phyloP scores from a whole-genome alignment of 2,329 filamentous ascomycete species.

The Fusarium brevicatenulatum region DNA sequence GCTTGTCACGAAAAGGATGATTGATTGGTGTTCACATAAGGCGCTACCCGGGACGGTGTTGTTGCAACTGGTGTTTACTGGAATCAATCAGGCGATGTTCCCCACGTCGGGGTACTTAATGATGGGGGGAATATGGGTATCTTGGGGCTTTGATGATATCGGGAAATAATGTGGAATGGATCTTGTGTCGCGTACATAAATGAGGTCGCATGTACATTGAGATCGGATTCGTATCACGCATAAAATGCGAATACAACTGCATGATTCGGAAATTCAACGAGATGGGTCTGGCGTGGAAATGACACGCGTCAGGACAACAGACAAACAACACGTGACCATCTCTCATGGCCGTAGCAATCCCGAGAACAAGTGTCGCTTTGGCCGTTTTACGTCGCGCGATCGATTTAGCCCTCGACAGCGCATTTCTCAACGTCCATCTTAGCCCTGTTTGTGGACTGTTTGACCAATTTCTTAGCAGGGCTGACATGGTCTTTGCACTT shows the following conservation, averaged over 20 bases:
- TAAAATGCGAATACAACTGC: background rate
- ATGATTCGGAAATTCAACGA: background rate
- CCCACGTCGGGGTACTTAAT: background rate
- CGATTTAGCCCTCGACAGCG: background rate
- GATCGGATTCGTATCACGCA: background rate
- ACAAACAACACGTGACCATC: background rate
- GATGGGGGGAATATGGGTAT: background rate
- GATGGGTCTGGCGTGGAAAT: background rate
- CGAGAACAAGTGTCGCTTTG: background rate
- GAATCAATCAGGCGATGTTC: background rate
- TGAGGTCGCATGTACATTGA: background rate
- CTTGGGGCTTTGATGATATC: background rate
- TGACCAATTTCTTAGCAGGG: background rate
- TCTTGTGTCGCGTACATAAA: background rate
- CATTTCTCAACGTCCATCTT: background rate
- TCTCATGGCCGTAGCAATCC: background rate
- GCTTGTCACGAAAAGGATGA: slow-evolving; percentile 29
- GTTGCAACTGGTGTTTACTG: background rate
- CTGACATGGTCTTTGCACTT: slow-evolving; percentile 8
- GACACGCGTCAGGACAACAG: background rate
- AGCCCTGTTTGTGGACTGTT: slow-evolving; percentile 1
- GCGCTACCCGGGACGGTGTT: background rate
- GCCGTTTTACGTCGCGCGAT: background rate
- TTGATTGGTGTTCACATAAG: background rate
- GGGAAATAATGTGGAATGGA: background rate